A percentile compares a stretch with the other conserved stretches of the same genome.
phyloP scores from a whole-genome alignment of 169 alveolate species.

The Plasmodium inui region DNA sequence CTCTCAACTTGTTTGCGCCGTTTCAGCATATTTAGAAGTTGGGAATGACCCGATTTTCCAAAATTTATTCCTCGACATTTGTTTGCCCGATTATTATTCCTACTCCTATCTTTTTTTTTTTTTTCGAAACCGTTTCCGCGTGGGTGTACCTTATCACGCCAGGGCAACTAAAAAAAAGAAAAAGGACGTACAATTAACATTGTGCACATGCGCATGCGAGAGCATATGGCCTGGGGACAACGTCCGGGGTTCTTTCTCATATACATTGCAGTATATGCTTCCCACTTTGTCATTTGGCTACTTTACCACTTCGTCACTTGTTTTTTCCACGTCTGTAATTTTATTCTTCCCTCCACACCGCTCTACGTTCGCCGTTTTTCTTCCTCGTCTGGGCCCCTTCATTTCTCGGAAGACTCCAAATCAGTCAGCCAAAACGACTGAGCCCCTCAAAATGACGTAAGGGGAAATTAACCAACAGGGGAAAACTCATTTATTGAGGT shows the following conservation, averaged over 20 bases:
- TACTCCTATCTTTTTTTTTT: not conserved
- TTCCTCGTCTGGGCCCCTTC: not conserved
- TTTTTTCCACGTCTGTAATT: not conserved
- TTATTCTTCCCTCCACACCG: not conserved
- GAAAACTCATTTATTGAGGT: not conserved
- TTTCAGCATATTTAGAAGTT: not conserved
- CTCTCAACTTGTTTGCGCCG: not conserved
- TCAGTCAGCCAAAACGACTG: not conserved
- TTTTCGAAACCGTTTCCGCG: not conserved
- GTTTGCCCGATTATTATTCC: not conserved
- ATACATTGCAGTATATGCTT: not conserved
- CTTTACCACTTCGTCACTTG: not conserved
- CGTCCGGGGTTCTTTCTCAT: not conserved
- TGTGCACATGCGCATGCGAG: not conserved
- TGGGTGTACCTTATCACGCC: not conserved
- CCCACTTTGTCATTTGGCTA: not conserved
- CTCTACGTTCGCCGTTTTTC: not conserved
- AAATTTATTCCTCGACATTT: not conserved
- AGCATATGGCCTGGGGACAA: not conserved
- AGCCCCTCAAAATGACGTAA: not conserved
- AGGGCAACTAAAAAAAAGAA: not conserved
- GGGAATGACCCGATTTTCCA: not conserved
- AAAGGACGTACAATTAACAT: not conserved
- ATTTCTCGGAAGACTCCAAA: not conserved
- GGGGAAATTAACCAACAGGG: not conserved